Evolutionary conservation across 140 eudicot genomes (phyloP).

Genomic region (Bidens hawaiensis): DNA sequence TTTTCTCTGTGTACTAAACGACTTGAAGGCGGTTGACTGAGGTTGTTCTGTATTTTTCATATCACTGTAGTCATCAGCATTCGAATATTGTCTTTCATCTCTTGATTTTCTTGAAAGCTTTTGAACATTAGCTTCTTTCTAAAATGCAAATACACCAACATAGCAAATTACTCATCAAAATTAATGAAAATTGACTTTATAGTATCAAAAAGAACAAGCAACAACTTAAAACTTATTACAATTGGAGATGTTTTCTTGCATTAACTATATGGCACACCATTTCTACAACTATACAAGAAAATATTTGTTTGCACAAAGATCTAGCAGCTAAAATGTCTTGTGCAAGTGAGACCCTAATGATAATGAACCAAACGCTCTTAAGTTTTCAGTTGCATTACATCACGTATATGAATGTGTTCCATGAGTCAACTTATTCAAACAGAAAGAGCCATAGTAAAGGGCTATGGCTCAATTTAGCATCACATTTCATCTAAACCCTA

Average conservation of each 20-base stretch:
- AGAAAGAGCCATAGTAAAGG: neutral
- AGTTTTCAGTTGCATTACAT: neutral
- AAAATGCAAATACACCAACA: slow-evolving; percentile 13
- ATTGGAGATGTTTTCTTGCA: neutral
- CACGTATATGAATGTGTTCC: neutral
- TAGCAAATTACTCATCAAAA: neutral
- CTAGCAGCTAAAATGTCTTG: neutral
- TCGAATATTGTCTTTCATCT: slow-evolving; percentile 37
- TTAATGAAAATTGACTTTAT: neutral
- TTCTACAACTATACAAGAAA: neutral
- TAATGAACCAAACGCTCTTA: slow-evolving; percentile 2
- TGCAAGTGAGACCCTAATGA: neutral
- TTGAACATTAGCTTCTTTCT: slow-evolving; percentile 46
- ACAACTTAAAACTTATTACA: neutral
- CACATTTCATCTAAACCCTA: neutral
- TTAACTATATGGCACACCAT: neutral
- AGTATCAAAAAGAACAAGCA: slow-evolving; percentile 21
- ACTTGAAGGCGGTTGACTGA: slow-evolving; percentile 50
- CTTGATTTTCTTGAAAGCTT: slow-evolving; percentile 45
- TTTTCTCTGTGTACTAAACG: slow-evolving; percentile 54
- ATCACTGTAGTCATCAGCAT: slow-evolving; percentile 35
- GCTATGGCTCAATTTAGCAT: slow-evolving; percentile 14
- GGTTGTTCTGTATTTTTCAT: slow-evolving; percentile 40
- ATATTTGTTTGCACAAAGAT: neutral
- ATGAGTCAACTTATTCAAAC: neutral